A percentile compares a stretch with the other conserved stretches of the same genome.
Evolutionary conservation across 352 stramenopile species (phyloP).

Genomic region (Pythium sukuiense): DNA sequence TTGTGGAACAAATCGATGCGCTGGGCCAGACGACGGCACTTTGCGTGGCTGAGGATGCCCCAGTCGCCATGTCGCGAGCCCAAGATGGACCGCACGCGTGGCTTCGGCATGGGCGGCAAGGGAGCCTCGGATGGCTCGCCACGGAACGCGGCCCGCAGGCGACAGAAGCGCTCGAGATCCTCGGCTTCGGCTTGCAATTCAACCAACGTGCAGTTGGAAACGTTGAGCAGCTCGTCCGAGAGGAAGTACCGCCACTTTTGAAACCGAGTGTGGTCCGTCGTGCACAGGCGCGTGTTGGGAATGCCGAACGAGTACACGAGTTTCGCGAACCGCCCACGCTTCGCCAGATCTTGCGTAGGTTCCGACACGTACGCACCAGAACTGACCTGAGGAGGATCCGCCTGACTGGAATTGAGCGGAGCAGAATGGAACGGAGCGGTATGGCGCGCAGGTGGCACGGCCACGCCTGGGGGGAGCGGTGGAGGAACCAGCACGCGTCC

Average conservation of each 20-base stretch:
- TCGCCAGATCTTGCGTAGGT: constrained; percentile 18
- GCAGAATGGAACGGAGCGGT: neutral
- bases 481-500: constrained; percentile 11
- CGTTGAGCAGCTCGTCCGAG: constrained; percentile 45
- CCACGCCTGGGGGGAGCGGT: neutral
- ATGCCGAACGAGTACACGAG: constrained; percentile 78
- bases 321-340: constrained; percentile 75
- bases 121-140: neutral
- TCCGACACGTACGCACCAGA: neutral
- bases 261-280: constrained; percentile 36
- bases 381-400: neutral
- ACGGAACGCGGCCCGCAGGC: constrained; percentile 27
- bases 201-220: constrained; percentile 41
- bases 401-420: neutral
- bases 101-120: constrained; percentile 8
- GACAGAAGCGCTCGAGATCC: constrained; percentile 65
- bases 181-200: constrained; percentile 54
- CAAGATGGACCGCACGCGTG: constrained; percentile 54
- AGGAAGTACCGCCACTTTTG: constrained; percentile 87
- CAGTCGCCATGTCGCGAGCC: constrained; percentile 63
- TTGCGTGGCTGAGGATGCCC: constrained; percentile 47
- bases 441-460: no score
- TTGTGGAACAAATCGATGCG: constrained; percentile 82
- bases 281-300: constrained; percentile 65
- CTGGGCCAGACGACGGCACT: constrained; percentile 64